Evolutionary conservation across 257 asterid species (phyloP).

Genomic region (Cynanchum wilfordii): DNA sequence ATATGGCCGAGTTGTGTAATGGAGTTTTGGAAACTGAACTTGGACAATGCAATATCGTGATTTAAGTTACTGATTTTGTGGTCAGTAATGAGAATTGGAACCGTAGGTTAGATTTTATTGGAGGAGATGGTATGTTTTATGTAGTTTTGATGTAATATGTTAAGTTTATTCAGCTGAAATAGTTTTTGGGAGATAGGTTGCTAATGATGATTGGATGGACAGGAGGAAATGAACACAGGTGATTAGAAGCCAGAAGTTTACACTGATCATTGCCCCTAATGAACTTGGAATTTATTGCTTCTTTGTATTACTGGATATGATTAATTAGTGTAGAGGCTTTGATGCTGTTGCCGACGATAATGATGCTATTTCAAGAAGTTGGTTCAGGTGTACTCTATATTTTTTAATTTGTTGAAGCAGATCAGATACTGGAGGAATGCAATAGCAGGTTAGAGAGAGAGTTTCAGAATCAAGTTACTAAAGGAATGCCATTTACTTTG

Average conservation of each 20-base stretch:
- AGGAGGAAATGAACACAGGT: not conserved
- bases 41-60: not conserved
- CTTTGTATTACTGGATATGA: not conserved
- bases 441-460: not conserved
- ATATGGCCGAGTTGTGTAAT: not conserved
- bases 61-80: not conserved
- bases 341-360: not conserved
- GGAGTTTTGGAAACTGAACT: too few species aligned
- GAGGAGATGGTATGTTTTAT: not conserved
- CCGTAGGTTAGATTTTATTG: not conserved
- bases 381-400: not conserved
- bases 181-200: not conserved
- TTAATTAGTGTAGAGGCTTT: not conserved
- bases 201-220: not conserved
- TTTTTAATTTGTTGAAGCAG: not conserved
- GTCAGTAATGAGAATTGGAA: not conserved
- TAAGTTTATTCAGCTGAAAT: not conserved
- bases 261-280: not conserved
- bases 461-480: not conserved
- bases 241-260: not conserved
- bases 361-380: not conserved
- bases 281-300: not conserved
- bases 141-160: not conserved
- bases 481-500: not conserved
- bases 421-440: not conserved